Evolutionary conservation across 768 basidiomycete genomes (phyloP).

Genomic region (Russula lepida): DNA sequence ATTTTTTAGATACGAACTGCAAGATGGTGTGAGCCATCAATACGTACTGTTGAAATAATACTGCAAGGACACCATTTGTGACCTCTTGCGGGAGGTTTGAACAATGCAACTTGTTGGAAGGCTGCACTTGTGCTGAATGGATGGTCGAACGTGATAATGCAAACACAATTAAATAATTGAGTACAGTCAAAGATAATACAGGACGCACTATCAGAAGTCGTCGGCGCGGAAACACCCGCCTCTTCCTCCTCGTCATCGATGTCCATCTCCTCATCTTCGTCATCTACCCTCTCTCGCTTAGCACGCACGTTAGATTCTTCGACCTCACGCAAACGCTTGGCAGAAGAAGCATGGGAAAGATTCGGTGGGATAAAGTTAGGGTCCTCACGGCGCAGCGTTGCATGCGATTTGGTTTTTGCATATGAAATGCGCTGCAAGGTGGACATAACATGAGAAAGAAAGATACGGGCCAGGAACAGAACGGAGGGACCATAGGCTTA

Average conservation of each 20-base stretch:
- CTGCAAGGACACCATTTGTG: constrained; percentile 75
- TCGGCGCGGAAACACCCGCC: constrained; percentile 23
- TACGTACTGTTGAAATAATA: constrained; percentile 87
- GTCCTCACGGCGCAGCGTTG: constrained; percentile 71
- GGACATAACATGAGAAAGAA: constrained; percentile 11
- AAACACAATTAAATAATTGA: constrained; percentile 4
- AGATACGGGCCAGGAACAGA: constrained; percentile 11
- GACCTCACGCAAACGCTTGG: constrained; percentile 61
- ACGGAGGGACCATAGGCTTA: constrained; percentile 72
- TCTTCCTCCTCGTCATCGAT: constrained; percentile 92
- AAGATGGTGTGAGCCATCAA: background rate
- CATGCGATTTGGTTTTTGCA: constrained; percentile 83
- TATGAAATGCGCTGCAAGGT: constrained; percentile 72
- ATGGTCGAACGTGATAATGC: constrained; percentile 22
- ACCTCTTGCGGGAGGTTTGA: constrained; percentile 89
- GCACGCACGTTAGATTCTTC: constrained; percentile 43
- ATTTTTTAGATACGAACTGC: background rate
- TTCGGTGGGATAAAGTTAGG: constrained; percentile 71
- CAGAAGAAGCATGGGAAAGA: constrained; percentile 46
- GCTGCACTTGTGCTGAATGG: constrained; percentile 44
- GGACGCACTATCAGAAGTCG: constrained; percentile 41
- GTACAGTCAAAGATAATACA: constrained; percentile 8
- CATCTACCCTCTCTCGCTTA: constrained; percentile 47
- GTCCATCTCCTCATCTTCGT: constrained; percentile 87
- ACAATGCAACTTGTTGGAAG: constrained; percentile 42